Percentiles rank a stretch among this genome's conserved stretches.
These are phyloP conservation scores for Lepiota venenata DNA, from an alignment of 768 basidiomycete genomes.

Conservation along the genomic window DNA sequence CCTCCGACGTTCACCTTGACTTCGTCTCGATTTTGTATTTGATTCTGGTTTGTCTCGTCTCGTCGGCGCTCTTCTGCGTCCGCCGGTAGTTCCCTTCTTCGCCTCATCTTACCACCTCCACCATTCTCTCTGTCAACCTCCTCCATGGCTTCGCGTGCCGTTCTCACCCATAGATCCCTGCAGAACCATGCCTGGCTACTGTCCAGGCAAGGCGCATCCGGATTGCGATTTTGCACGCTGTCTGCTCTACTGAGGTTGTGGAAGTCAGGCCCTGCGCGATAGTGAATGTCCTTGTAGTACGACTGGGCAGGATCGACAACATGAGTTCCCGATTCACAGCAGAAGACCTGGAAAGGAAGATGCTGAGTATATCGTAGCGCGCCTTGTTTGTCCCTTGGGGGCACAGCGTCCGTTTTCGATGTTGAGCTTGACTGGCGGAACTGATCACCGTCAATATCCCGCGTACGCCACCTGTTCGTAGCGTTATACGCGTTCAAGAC, in stretches of 20 bases:
- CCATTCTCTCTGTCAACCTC: conserved; percentile 47
- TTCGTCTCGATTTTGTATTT: conserved; percentile 22
- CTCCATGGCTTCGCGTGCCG: conserved; percentile 72
- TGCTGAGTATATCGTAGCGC: conserved; percentile 85
- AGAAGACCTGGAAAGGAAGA: conserved; percentile 97
- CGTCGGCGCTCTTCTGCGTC: conserved; percentile 29
- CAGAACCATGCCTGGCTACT: conserved; percentile 99
- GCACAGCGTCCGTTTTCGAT: conserved; percentile 85
- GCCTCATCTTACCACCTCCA: conserved; percentile 23
- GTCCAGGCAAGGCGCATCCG: conserved; percentile 89
- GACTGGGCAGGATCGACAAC: conserved; percentile 94
- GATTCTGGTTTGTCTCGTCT: neutral
- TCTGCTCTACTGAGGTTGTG: conserved; percentile 73
- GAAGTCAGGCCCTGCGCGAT: conserved; percentile 78
- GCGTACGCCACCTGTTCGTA: conserved; percentile 80
- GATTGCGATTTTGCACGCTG: conserved; percentile 52
- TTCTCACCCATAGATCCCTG: conserved; percentile 91
- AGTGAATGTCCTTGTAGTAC: conserved; percentile 87
- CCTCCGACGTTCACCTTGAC: conserved; percentile 28
- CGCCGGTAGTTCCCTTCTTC: conserved; percentile 29
- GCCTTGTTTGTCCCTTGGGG: conserved; percentile 83
- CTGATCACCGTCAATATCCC: conserved; percentile 97
- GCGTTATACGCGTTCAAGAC: neutral
- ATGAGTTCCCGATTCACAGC: conserved; percentile 97
- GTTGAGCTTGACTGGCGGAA: conserved; percentile 97